Evolutionary conservation across 768 basidiomycete species (phyloP), one percentile per base, ranked within the genome.

Genomic region (Tylopilus felleus): DNA sequence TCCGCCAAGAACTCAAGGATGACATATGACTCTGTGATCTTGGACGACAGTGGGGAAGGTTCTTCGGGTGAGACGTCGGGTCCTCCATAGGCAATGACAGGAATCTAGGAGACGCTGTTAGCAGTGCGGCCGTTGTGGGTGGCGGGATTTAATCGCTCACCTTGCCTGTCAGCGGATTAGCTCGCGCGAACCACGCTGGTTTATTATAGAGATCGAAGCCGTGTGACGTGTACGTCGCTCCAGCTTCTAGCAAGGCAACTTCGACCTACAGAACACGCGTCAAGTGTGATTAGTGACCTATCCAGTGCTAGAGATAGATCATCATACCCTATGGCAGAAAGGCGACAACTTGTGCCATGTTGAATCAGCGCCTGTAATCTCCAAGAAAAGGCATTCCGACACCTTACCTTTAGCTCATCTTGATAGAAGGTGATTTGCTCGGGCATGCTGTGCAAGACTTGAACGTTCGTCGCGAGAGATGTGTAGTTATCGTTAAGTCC

Each of bases 1-100:
- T 86, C 85, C 10, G 82, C 83, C 51, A 86, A 64, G 68, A 88
- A 82, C 64, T 87, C 83, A 54, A 86, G 73, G 53, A 86, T 77
- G 25, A 85, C 75, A 33, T 77, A 74, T 3, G 84, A 86, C 60
- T 88, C 86, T 12, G 83, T 77, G 60, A 87, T 59, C 67, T 86
- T 86, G 51, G 70, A 61, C 4, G 83, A 83, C 22, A 79, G 77
- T 0, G 80, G 74, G 6, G 83, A 83, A 0, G 86, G 85, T 5
- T 75, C 64, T 49, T 80, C 78, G 0, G 82, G 76, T 8, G 77
- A 76, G 16, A 73, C 70, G 6, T 71, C 65, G 2, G 85, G 82
- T 0, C 84, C 85, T 47, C 84, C 84, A 52, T 82, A 84, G 1
- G 80, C 68, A 47, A 86, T 69, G 0, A 80, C 81, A 21, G 84